Evolutionary conservation across 495 filamentous ascomycete species (phyloP).

Genomic region (Aspergillus indologenus): DNA sequence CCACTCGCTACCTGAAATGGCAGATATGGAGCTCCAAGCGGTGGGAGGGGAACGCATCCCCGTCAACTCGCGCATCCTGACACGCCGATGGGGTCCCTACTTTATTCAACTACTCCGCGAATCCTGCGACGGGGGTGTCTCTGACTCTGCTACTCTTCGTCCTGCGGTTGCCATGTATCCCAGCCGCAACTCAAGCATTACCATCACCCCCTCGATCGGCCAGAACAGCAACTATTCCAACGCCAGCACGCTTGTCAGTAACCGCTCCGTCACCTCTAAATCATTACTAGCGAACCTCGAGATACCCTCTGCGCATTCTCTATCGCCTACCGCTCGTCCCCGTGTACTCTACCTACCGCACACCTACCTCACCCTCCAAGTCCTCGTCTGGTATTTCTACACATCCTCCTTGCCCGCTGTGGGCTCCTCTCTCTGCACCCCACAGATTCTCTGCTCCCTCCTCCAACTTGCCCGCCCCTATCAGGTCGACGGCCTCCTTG

Average conservation of each 20-base stretch:
- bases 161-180: conserved; percentile 37
- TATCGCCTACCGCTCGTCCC: conserved; percentile 70
- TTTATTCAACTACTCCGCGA: conserved; percentile 88
- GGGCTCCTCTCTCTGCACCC: conserved; percentile 77
- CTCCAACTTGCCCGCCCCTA: conserved; percentile 93
- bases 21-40: conserved; percentile 96
- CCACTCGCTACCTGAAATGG: conserved; percentile 72
- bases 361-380: conserved; percentile 79
- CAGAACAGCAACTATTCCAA: conserved; percentile 59
- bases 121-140: conserved; percentile 49
- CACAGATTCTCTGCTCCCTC: conserved; percentile 91
- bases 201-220: conserved; percentile 71
- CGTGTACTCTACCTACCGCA: conserved; percentile 91
- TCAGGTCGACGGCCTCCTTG: conserved; percentile 84
- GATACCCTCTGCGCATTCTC: conserved; percentile 45
- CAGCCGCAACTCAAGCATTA: conserved; percentile 75
- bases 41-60: conserved; percentile 87
- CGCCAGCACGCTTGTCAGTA: conserved; percentile 52
- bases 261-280: conserved; percentile 46
- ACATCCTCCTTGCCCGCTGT: conserved; percentile 79
- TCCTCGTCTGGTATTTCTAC: conserved; percentile 89
- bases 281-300: conserved; percentile 45
- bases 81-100: conserved; percentile 88
- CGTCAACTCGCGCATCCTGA: conserved; percentile 84
- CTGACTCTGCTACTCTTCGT: conserved; percentile 54